Evolutionary conservation across 345 rosid species (phyloP).

Genomic region (Hirschfeldia incana): DNA sequence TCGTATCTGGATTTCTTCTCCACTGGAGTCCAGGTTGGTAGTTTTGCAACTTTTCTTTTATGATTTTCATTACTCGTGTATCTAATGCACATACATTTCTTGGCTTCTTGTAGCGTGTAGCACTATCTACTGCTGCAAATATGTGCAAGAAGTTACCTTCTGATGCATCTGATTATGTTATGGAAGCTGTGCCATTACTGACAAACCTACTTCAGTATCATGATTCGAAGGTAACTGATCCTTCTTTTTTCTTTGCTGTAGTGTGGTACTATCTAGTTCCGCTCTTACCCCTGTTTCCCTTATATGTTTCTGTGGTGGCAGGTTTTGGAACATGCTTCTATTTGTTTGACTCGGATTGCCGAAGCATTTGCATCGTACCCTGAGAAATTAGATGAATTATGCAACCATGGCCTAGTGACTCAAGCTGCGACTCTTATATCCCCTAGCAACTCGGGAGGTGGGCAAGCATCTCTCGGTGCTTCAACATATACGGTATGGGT

Average conservation of each 20-base stretch:
- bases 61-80: neutral
- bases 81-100: slow-evolving; percentile 18
- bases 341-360: slow-evolving; percentile 95
- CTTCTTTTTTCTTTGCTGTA: neutral
- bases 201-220: slow-evolving; percentile 97
- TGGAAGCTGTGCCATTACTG: slow-evolving; percentile 98
- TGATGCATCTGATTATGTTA: slow-evolving; percentile 98
- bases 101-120: slow-evolving; percentile 71
- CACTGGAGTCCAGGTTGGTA: slow-evolving; percentile 93
- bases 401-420: slow-evolving; percentile 93
- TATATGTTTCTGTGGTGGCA: slow-evolving; percentile 34
- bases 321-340: slow-evolving; percentile 99
- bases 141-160: slow-evolving; percentile 99
- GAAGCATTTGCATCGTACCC: slow-evolving; percentile 95
- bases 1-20: slow-evolving; percentile 98
- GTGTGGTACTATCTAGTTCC: neutral
- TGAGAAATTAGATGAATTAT: slow-evolving; percentile 86
- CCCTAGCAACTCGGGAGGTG: slow-evolving; percentile 89
- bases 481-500: slow-evolving; percentile 85
- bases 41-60: slow-evolving; percentile 9
- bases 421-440: slow-evolving; percentile 98
- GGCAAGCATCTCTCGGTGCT: slow-evolving; percentile 88
- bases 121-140: slow-evolving; percentile 97
- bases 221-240: slow-evolving; percentile 73
- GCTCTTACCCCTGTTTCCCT: neutral